A percentile compares a stretch with the other conserved stretches of the same genome.
Evolutionary conservation across 768 basidiomycete genomes (phyloP).

Genomic region (Lanmaoa pseudosensibilis): DNA sequence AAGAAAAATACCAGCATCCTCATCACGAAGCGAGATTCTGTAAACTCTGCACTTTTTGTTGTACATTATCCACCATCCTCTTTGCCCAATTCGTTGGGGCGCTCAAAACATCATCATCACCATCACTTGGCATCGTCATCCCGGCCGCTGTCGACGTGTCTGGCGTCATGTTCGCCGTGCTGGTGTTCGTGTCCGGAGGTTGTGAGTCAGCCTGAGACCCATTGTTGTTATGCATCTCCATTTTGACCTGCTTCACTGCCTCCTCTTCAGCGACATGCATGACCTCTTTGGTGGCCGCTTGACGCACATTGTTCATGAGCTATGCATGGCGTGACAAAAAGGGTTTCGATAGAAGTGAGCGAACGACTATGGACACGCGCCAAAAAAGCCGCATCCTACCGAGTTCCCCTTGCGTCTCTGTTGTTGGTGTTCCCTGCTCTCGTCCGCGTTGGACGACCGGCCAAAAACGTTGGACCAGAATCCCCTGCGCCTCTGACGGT

Average conservation of each 20-base stretch:
- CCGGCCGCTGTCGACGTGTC: not conserved
- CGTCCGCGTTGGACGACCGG: slow-evolving; percentile 1
- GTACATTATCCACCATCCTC: slow-evolving; percentile 7
- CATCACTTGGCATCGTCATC: not conserved
- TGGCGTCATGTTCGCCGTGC: not conserved
- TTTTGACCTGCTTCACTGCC: slow-evolving; percentile 7
- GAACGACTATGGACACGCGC: too few species aligned
- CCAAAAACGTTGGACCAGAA: slow-evolving; percentile 12
- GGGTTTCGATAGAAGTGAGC: too few species aligned
- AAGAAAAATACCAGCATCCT: not conserved
- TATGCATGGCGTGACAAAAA: not conserved
- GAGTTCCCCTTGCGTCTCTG: slow-evolving; percentile 5
- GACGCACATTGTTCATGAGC: not conserved
- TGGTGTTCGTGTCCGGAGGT: not conserved
- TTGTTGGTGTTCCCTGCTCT: not conserved
- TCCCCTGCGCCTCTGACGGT: slow-evolving; percentile 17
- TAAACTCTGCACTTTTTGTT: slow-evolving; percentile 16
- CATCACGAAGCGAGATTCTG: slow-evolving; percentile 2
- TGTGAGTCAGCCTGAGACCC: too few species aligned
- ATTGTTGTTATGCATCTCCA: not conserved
- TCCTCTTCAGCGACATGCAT: slow-evolving; percentile 11
- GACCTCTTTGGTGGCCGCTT: slow-evolving; percentile 9
- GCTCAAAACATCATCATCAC: slow-evolving; percentile 6
- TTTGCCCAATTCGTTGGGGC: slow-evolving; percentile 19
- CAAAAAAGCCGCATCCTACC: not conserved